Percentiles rank a stretch among this genome's conserved stretches.
Evolutionary conservation across 495 filamentous ascomycete genomes (phyloP).

Genomic region (Recurvomyces mirabilis): DNA sequence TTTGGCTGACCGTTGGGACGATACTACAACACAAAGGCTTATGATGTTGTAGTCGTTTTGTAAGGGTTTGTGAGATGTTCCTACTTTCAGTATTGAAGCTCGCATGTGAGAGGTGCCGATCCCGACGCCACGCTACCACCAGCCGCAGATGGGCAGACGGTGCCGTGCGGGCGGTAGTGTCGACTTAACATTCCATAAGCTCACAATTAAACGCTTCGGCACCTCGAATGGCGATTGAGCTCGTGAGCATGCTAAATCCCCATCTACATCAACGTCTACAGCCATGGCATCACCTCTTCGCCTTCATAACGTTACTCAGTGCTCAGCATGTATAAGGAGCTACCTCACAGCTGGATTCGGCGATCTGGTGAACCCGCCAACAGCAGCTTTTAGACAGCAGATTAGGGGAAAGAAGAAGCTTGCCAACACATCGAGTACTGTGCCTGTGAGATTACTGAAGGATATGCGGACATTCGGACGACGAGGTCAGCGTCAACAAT

Average conservation of each 20-base stretch:
- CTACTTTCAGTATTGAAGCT: no score
- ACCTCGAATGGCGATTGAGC: no score
- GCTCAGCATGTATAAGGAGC: slow-evolving; percentile 25
- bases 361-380: slow-evolving; percentile 10
- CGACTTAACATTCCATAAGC: no score
- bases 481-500: slow-evolving; percentile 45
- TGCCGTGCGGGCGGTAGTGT: no score
- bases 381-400: slow-evolving; percentile 27
- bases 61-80: no score
- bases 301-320: slow-evolving; percentile 23
- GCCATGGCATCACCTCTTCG: slow-evolving; percentile 4
- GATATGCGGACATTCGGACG: slow-evolving; percentile 51
- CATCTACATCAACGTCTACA: not conserved
- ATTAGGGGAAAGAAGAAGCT: slow-evolving; percentile 44
- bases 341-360: slow-evolving; percentile 19
- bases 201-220: no score
- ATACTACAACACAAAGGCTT: no score
- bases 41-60: no score
- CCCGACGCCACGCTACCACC: not conserved
- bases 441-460: slow-evolving; percentile 48
- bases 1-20: not conserved
- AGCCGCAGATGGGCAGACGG: no score
- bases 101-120: slow-evolving; percentile 1
- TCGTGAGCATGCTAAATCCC: not conserved
- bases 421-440: slow-evolving; percentile 34